A percentile compares a stretch with the other conserved stretches of the same genome.
Evolutionary conservation across 2,329 filamentous ascomycete species (phyloP).

Genomic region (Neonectria faginata): DNA sequence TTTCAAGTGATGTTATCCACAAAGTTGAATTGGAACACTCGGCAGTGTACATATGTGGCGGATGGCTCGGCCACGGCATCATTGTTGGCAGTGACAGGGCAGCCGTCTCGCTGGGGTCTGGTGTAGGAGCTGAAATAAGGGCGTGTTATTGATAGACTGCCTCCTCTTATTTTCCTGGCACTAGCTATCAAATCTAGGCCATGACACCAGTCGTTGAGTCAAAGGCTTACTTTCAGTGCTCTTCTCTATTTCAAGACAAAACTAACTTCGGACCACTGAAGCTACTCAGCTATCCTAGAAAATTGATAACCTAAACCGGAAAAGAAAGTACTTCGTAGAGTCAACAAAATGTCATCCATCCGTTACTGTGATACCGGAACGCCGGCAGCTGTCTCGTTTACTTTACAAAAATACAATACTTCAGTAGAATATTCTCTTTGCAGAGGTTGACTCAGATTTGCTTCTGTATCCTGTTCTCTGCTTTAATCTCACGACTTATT

Average conservation of each 20-base stretch:
- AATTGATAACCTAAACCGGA: no score
- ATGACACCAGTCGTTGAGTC: no score
- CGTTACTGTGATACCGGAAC: not conserved
- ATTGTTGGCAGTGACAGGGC: not conserved
- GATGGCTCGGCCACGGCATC: constrained; percentile 1
- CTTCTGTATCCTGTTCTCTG: not conserved
- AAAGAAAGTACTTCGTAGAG: not conserved
- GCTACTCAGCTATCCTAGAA: not conserved
- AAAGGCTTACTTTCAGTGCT: not conserved
- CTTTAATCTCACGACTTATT: no score
- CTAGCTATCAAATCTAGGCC: no score
- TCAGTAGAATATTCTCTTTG: not conserved
- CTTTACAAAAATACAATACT: not conserved
- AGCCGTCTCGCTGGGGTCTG: not conserved
- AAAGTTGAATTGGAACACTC: not conserved
- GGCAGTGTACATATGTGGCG: not conserved
- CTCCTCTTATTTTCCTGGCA: not conserved
- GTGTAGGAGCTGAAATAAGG: not conserved
- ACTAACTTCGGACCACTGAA: not conserved
- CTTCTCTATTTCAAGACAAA: not conserved
- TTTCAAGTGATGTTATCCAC: not conserved
- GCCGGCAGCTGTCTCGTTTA: not conserved
- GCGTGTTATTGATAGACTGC: not conserved
- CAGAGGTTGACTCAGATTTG: not conserved
- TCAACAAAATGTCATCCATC: not conserved